Evolutionary conservation across 2,329 filamentous ascomycete species (phyloP), one percentile per base, ranked within the genome.

Genomic region (Sarocladiaceae sp.): DNA sequence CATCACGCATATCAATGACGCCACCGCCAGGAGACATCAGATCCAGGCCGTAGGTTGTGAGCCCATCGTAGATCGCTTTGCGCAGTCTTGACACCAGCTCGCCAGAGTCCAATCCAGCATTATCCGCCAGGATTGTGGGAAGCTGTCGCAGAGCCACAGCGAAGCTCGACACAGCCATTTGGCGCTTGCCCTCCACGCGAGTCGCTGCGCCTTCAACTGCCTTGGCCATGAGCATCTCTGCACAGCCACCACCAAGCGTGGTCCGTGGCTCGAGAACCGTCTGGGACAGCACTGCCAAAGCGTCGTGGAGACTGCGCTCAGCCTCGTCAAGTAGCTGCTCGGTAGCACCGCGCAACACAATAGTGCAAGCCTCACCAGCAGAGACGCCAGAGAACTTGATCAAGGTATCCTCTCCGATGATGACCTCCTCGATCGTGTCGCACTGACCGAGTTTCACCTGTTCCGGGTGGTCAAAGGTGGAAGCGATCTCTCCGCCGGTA

Each of bases 181-280:
- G 90, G 67, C 93, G 91, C 82, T 98, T 98, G 63, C 93, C 93
- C 54, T 93, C 89, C 6, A 95, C 86, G 57, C 95, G 91, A 50
- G 94, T 90, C 18, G 90, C 90, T 4, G 88, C 88, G 49, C 85
- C 86, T 61, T 96, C 91, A 18, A 98, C 93, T 6, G 93, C 93
- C 75, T 96, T 95, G 52, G 91, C 88, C 93, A 98, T 98, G 55
- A 95, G 72, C 91, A 97, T 97, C 78, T 98, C 93, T 4, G 91
- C 90, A 60, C 89, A 97, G 21, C 93, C 93, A 60, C 93, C 93
- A 44, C 93, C 93, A 3, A 98, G 81, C 0, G 93, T 97, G 33
- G 90, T 94, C 62, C 88, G 82, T 43, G 93, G 93, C 68, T 96
- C 90, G 65, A 85, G 87, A 56, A 98, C 87, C 2, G 93, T 98